Conservation (phyloP, 1,139 yeast species). For the Saccharomyces pastorianus region DNA sequence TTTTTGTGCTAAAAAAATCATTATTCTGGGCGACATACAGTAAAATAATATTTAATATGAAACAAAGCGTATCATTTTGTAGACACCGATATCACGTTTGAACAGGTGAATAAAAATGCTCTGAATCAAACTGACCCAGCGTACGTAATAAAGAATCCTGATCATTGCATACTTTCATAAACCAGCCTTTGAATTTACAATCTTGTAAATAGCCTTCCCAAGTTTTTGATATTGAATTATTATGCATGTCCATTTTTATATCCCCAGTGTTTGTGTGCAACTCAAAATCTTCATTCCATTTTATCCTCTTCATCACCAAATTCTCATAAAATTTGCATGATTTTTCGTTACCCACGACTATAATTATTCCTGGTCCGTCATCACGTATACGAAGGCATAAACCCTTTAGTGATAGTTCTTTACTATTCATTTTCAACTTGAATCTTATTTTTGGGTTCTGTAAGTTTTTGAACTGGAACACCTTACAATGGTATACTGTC, state of each 20-base stretch:
- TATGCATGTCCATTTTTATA: conserved; percentile 34
- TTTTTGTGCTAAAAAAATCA: neutral
- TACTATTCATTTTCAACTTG: conserved; percentile 73
- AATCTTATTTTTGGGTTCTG: conserved; percentile 59
- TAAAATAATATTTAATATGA: neutral
- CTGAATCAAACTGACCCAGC: conserved; percentile 19
- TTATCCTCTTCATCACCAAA: conserved; percentile 53
- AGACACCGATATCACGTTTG: neutral
- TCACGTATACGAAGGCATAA: conserved; percentile 38
- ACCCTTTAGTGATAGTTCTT: conserved; percentile 61
- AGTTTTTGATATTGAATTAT: conserved; percentile 46
- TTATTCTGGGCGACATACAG: too few species aligned
- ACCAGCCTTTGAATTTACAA: conserved; percentile 23
- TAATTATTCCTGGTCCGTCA: conserved; percentile 45
- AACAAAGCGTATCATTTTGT: neutral
- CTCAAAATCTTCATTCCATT: conserved; percentile 51
- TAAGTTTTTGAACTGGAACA: conserved; percentile 48
- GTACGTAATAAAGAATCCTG: conserved; percentile 15
- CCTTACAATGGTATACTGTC: conserved; percentile 41
- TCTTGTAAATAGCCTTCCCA: conserved; percentile 73
- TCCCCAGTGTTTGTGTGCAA: conserved; percentile 20
- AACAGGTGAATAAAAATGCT: neutral
- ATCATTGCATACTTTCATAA: conserved; percentile 26
- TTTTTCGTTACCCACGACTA: conserved; percentile 67
- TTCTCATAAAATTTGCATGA: conserved; percentile 54